These are phyloP conservation scores for Euptelea pleiosperma DNA, from an alignment of 164 flowering plant genomes.

Conservation along the genomic window DNA sequence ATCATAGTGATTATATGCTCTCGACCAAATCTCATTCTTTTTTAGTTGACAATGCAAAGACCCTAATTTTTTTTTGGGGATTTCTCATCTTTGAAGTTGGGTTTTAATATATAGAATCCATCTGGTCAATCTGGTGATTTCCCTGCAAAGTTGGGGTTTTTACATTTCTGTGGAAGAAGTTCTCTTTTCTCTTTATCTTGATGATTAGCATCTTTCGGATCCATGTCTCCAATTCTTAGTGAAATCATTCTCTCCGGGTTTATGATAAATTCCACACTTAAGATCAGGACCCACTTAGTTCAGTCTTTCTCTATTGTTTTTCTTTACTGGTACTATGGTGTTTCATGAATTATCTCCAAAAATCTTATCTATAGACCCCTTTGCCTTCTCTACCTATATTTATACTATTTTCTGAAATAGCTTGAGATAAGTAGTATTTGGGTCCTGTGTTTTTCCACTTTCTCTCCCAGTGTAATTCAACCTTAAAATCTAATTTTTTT, in stretches of 20 bases:
- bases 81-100: not conserved
- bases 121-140: too few relatives aligned
- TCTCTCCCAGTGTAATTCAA: not conserved
- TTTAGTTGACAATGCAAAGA: too few relatives aligned
- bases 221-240: constrained; percentile 75
- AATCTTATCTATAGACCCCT: constrained; percentile 48
- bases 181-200: constrained; percentile 2
- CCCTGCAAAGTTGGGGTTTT: too few relatives aligned
- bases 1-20: too few relatives aligned
- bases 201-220: constrained; percentile 31
- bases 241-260: constrained; percentile 79
- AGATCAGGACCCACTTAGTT: constrained; percentile 77
- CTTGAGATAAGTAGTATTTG: constrained; percentile 12
- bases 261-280: constrained; percentile 43
- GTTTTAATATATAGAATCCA: too few relatives aligned
- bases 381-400: constrained; percentile 11
- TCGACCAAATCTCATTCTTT: too few relatives aligned
- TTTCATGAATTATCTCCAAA: constrained; percentile 55
- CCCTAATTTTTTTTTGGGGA: too few relatives aligned
- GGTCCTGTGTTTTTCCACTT: constrained; percentile 25
- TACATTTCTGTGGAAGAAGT: too few relatives aligned
- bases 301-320: constrained; percentile 89
- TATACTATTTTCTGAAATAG: constrained; percentile 4
- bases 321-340: constrained; percentile 93
- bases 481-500: not conserved